Evolutionary conservation across 768 basidiomycete species (phyloP).

Genomic region (Amanita pseudoporphyria): DNA sequence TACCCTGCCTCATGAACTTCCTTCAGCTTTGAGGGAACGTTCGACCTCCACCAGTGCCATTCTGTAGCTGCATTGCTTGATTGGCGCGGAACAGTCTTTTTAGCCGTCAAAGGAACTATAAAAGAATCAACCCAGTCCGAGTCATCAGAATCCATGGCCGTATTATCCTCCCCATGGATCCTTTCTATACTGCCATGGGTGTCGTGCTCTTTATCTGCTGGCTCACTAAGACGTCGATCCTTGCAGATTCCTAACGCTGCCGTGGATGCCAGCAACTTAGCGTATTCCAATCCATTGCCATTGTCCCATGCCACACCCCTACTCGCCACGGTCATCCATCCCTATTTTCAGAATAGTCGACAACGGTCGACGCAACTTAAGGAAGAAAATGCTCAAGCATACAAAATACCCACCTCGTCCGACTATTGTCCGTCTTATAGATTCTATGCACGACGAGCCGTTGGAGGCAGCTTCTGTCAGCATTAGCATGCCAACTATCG

Average conservation of each 20-base stretch:
- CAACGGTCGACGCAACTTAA: no score
- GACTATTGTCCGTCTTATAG: slow-evolving; percentile 83
- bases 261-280: slow-evolving; percentile 61
- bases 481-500: slow-evolving; percentile 7
- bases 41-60: slow-evolving; percentile 68
- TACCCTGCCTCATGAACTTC: slow-evolving; percentile 54
- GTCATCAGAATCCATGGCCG: slow-evolving; percentile 35
- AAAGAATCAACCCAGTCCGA: slow-evolving; percentile 17
- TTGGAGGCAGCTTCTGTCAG: no score
- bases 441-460: slow-evolving; percentile 73
- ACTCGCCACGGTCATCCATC: slow-evolving; percentile 83
- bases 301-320: slow-evolving; percentile 57
- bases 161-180: slow-evolving; percentile 44
- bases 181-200: slow-evolving; percentile 57
- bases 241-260: slow-evolving; percentile 79
- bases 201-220: slow-evolving; percentile 57
- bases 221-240: slow-evolving; percentile 75
- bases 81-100: no score
- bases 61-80: slow-evolving; percentile 25
- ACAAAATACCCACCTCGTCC: slow-evolving; percentile 61
- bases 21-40: slow-evolving; percentile 54
- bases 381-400: no score
- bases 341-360: no score
- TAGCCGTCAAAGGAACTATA: no score
- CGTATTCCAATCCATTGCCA: slow-evolving; percentile 68